phyloP scores from a whole-genome alignment of 306 rosid species.

The Glycine tomentella region DNA sequence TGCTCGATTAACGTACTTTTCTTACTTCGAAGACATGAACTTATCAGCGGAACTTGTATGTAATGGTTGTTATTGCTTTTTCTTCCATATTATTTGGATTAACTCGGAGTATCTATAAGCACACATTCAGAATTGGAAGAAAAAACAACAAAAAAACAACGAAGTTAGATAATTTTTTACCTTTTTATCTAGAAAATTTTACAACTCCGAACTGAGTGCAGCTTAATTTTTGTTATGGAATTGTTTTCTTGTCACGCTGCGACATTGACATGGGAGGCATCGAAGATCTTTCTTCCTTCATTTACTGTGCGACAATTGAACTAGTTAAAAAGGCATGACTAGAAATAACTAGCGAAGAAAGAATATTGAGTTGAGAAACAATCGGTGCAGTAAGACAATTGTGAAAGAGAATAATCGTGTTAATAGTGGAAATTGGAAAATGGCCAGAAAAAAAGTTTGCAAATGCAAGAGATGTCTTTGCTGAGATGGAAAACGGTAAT shows the following conservation, averaged over 20 bases:
- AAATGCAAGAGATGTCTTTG: background rate
- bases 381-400: background rate
- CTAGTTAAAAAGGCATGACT: constrained; percentile 8
- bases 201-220: too few relatives aligned
- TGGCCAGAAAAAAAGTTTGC: background rate
- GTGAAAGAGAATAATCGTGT: background rate
- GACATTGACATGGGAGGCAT: constrained; percentile 9
- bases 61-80: too few relatives aligned
- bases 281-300: background rate
- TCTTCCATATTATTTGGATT: too few relatives aligned
- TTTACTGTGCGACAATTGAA: constrained; percentile 12
- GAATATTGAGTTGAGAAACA: constrained; percentile 6
- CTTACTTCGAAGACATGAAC: constrained; percentile 5
- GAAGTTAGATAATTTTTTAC: too few relatives aligned
- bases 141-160: too few relatives aligned
- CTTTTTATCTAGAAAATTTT: too few relatives aligned
- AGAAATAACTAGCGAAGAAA: background rate
- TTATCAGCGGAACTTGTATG: background rate
- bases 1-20: constrained; percentile 11
- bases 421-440: background rate
- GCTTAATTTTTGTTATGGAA: background rate
- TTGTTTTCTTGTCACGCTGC: background rate
- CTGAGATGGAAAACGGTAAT: background rate
- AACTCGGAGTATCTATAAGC: too few relatives aligned
- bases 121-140: too few relatives aligned